Conservation (phyloP, 768 basidiomycete species). For the Trametes meyenii region DNA sequence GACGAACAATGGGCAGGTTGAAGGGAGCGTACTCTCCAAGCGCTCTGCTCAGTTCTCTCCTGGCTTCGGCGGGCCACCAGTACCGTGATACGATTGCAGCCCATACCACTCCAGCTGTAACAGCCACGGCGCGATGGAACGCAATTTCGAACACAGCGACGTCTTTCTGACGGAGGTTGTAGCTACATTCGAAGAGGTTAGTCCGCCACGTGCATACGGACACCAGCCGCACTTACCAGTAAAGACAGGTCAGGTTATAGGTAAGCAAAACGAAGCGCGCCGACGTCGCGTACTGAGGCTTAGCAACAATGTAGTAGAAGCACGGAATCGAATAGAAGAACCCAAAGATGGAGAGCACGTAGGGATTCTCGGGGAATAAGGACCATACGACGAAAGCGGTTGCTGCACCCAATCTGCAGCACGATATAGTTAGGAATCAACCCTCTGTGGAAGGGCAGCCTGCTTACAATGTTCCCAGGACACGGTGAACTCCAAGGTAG, state of each 20-base stretch:
- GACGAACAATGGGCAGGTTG: neutral
- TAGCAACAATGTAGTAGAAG: slow-evolving; percentile 85
- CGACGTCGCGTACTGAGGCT: slow-evolving; percentile 73
- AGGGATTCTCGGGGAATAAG: slow-evolving; percentile 73
- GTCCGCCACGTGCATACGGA: neutral
- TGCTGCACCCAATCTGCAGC: slow-evolving; percentile 70
- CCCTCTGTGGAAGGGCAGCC: slow-evolving; percentile 10
- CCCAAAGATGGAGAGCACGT: slow-evolving; percentile 79
- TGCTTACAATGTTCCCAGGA: slow-evolving; percentile 81
- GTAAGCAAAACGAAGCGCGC: slow-evolving; percentile 83
- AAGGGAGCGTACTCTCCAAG: slow-evolving; percentile 75
- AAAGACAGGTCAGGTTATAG: slow-evolving; percentile 83
- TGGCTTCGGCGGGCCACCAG: slow-evolving; percentile 96
- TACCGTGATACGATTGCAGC: slow-evolving; percentile 84
- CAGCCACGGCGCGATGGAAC: slow-evolving; percentile 74
- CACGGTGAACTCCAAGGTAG: slow-evolving; percentile 78
- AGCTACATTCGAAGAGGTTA: slow-evolving; percentile 46
- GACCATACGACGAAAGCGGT: slow-evolving; percentile 75
- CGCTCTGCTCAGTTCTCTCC: slow-evolving; percentile 81
- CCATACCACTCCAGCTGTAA: slow-evolving; percentile 87
- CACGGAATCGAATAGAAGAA: slow-evolving; percentile 92
- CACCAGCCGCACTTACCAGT: slow-evolving; percentile 34
- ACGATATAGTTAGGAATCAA: slow-evolving; percentile 8
- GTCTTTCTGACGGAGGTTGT: slow-evolving; percentile 71
- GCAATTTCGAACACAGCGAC: slow-evolving; percentile 73